Conservation (phyloP, 176 grass and related monocot species). For the Rhynchospora tenuis region DNA sequence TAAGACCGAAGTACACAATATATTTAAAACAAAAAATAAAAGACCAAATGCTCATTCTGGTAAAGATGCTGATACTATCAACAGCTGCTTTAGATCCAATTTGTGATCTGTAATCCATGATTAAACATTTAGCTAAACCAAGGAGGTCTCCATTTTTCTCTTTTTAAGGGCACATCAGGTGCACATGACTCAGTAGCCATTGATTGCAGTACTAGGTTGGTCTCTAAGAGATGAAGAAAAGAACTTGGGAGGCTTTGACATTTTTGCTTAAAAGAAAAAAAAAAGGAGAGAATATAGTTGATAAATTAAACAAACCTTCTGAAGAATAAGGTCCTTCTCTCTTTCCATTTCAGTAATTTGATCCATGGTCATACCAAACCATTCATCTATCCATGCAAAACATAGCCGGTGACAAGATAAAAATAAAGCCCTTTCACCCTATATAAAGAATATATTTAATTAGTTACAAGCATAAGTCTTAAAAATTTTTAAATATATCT, state of each 20-base stretch:
- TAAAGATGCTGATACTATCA: neutral
- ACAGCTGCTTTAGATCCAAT: neutral
- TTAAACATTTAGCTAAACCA: neutral
- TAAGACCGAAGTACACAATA: neutral
- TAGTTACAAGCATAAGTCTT: neutral
- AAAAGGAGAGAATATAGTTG: neutral
- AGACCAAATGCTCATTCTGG: neutral
- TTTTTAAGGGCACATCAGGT: no score
- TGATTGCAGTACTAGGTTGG: no score
- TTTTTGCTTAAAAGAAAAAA: no score
- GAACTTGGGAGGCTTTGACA: no score
- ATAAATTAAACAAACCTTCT: conserved; percentile 41
- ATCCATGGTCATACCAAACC: conserved; percentile 71
- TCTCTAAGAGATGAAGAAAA: no score
- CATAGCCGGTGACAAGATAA: conserved; percentile 71
- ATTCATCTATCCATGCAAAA: conserved; percentile 93
- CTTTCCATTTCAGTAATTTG: conserved; percentile 69
- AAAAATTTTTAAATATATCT: neutral
- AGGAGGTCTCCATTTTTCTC: neutral
- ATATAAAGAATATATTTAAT: neutral
- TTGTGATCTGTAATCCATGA: no score
- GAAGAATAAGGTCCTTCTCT: conserved; percentile 65
- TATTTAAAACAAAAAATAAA: neutral
- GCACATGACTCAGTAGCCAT: no score
- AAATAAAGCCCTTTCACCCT: conserved; percentile 78